phyloP scores from a whole-genome alignment of 805 yeast genomes.

The Jamesozyma gamospora region DNA sequence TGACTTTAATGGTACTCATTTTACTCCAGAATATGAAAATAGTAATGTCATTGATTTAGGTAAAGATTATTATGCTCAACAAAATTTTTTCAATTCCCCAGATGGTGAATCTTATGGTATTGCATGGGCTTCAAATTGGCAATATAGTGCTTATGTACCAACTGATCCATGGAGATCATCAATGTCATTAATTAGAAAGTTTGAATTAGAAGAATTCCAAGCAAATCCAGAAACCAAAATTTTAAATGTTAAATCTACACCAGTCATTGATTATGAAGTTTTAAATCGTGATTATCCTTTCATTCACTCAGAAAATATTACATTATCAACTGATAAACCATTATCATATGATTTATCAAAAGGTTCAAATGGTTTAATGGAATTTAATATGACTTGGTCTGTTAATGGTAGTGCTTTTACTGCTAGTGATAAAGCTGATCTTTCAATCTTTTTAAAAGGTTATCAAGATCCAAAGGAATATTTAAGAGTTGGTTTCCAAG shows the following conservation, averaged over 20 bases:
- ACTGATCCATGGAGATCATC: constrained; percentile 4
- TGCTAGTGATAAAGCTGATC: neutral
- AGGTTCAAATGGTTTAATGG: neutral
- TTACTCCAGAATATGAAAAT: neutral
- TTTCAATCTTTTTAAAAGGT: neutral
- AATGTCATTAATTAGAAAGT: constrained; percentile 1
- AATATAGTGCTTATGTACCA: neutral
- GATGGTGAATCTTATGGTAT: neutral
- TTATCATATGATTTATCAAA: neutral
- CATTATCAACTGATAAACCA: neutral
- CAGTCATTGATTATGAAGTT: neutral
- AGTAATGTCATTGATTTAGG: constrained; percentile 1
- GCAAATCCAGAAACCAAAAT: constrained; percentile 1
- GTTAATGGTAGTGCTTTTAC: neutral
- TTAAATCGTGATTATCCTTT: neutral
- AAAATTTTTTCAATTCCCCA: constrained; percentile 1
- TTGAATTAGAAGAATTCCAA: constrained; percentile 1
- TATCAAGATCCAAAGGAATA: neutral
- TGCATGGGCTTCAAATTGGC: constrained; percentile 2
- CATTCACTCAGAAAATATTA: neutral
- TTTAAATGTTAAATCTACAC: constrained; percentile 1
- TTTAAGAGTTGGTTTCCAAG: neutral
- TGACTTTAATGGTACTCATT: constrained; percentile 1
- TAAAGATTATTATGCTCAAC: constrained; percentile 2
- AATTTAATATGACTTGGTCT: neutral